Evolutionary conservation across 371 early-diverging fungal species (phyloP).

Genomic region (Dinochytrium kinnereticum): DNA sequence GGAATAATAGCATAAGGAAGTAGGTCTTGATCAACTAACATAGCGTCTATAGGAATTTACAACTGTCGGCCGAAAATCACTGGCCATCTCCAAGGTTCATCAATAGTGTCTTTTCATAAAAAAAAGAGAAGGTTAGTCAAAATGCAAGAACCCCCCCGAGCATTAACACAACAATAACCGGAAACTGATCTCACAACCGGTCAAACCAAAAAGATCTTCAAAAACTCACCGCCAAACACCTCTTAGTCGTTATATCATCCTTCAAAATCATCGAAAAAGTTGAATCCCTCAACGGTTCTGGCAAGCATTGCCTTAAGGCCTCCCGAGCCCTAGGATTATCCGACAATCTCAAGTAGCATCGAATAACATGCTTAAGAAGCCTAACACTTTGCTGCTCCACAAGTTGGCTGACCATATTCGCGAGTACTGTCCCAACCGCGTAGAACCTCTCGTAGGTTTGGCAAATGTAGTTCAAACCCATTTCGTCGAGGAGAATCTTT

Average conservation of each 20-base stretch:
- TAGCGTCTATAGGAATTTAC: too few relatives aligned
- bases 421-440: conserved; percentile 94
- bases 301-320: conserved; percentile 85
- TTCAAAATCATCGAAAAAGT: conserved; percentile 79
- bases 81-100: conserved; percentile 7
- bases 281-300: conserved; percentile 80
- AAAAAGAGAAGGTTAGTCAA: too few relatives aligned
- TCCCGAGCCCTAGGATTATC: conserved; percentile 92
- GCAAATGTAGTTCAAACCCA: conserved; percentile 96
- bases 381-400: conserved; percentile 85
- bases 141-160: not conserved
- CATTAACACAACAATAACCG: not conserved
- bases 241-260: conserved; percentile 83
- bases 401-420: conserved; percentile 92
- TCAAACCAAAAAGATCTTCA: not conserved
- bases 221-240: conserved; percentile 37
- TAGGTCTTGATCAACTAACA: too few relatives aligned
- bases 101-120: conserved; percentile 5
- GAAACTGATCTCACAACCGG: too few relatives aligned
- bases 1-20: too few relatives aligned
- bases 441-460: conserved; percentile 97
- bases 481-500: conserved; percentile 92
- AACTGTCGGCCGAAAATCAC: not conserved
- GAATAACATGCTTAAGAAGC: conserved; percentile 92
- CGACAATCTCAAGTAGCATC: conserved; percentile 92